Evolutionary conservation across 441 rosid species (phyloP).

Genomic region (Pelargonium cotyledonis): DNA sequence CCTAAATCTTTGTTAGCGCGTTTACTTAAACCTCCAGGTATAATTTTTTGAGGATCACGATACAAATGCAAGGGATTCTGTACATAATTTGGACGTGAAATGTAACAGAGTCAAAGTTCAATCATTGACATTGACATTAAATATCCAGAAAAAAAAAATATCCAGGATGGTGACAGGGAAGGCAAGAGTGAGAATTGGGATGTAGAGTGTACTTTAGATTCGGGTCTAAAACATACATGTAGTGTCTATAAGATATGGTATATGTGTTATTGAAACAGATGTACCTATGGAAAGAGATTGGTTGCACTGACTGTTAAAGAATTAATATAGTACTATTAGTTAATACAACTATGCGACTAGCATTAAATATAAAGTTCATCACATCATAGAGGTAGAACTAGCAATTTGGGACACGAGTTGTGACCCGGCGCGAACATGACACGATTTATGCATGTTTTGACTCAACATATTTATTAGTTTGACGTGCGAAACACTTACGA

Average conservation of each 20-base stretch:
- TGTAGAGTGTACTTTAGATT: neutral
- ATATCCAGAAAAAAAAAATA: too few species aligned
- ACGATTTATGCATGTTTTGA: too few species aligned
- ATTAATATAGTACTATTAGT: neutral
- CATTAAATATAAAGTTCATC: neutral
- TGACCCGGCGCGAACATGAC: too few species aligned
- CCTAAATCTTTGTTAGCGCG: neutral
- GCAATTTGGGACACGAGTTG: too few species aligned
- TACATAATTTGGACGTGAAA: neutral
- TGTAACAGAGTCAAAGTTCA: neutral
- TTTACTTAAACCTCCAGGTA: neutral
- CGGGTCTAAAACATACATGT: neutral
- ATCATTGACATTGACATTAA: neutral
- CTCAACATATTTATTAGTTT: too few species aligned
- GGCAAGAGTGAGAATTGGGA: neutral
- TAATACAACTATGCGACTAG: neutral
- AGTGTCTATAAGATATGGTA: neutral
- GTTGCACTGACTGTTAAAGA: neutral
- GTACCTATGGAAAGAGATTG: neutral
- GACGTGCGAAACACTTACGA: too few species aligned
- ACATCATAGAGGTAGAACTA: neutral
- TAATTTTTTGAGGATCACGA: neutral
- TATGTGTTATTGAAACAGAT: neutral
- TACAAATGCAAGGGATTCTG: neutral
- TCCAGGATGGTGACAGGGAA: neutral